Evolutionary conservation across 1,284 basidiomycete species (phyloP), one percentile per base, ranked within the genome.

Genomic region (Sporisorium reilianum): DNA sequence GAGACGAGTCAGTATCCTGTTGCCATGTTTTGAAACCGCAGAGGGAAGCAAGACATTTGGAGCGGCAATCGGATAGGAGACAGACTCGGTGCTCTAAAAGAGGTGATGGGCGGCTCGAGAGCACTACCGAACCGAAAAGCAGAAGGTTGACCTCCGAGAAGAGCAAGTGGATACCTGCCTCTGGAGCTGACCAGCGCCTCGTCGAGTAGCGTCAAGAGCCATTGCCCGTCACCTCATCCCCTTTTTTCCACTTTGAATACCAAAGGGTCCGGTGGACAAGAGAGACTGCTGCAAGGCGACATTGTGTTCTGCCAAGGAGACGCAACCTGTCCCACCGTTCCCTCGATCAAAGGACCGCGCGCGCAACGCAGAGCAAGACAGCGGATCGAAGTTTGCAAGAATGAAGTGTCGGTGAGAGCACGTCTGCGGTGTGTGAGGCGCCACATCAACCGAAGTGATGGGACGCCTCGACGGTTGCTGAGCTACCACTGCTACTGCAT

Each of bases 81-180:
- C 53, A 71, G 57, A 71, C 80, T 82, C 80, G 78, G 80, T 80
- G 79, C 80, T 81, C 80, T 82, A 82, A 50, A 65, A 71, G 63
- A 71, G 55, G 48, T 42, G 59, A 49, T 22, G 22, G 63, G 55
- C 51, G 30, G 45, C 52, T 52, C 51, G 22, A 58, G 55, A 28
- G 4, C 16, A 12, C 45, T n/a, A 18, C 51, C 59, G 42, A 50
- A 36, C 34, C 59, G 55, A 55, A 50, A 34, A 41, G 30, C 55
- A 41, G 45, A 48, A 59, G 63, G 68, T 65, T 70, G 67, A 64
- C 67, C 67, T 70, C 66, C 32, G 8, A 25, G 28, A 56, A 32
- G 28, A 42, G 25, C 44, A 28, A 38, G 9, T 34, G 3, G 40
- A n/a, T 55, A 16, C 40, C 26, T 45, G 30, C 40, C 40, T 18